phyloP scores from a whole-genome alignment of 2,329 filamentous ascomycete genomes.

The Pleochaeta shiraiana region DNA sequence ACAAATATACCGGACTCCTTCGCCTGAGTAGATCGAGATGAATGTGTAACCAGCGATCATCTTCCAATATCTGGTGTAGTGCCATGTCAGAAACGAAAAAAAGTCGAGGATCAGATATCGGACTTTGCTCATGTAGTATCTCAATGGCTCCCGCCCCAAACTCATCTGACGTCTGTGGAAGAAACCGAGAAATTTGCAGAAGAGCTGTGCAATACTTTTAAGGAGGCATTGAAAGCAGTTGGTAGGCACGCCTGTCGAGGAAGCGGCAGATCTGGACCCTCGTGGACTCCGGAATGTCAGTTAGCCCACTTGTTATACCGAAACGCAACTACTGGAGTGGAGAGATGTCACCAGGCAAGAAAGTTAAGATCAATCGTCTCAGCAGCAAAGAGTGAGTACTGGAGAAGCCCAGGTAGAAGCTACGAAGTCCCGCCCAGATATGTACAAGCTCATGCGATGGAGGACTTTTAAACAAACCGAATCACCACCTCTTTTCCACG shows the following conservation, averaged over 20 bases:
- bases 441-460: neutral
- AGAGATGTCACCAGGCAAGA: neutral
- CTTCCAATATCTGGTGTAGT: neutral
- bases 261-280: neutral
- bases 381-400: too few species aligned
- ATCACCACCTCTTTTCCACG: too few species aligned
- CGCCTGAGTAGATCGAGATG: neutral
- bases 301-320: neutral
- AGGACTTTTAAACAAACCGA: too few species aligned
- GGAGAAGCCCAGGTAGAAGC: neutral
- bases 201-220: neutral
- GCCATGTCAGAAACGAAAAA: neutral
- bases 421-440: neutral
- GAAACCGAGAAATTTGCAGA: too few species aligned
- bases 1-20: neutral
- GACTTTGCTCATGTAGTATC: too few species aligned
- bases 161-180: too few species aligned
- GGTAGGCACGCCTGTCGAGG: neutral
- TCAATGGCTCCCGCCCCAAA: too few species aligned
- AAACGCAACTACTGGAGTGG: neutral
- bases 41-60: constrained; percentile 2
- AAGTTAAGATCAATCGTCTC: too few species aligned
- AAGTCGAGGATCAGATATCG: too few species aligned
- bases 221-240: neutral
- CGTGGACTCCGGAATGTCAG: neutral